These are phyloP conservation scores for Cercospora zeina DNA, from an alignment of 2,329 filamentous ascomycete genomes.

Conservation along the genomic window DNA sequence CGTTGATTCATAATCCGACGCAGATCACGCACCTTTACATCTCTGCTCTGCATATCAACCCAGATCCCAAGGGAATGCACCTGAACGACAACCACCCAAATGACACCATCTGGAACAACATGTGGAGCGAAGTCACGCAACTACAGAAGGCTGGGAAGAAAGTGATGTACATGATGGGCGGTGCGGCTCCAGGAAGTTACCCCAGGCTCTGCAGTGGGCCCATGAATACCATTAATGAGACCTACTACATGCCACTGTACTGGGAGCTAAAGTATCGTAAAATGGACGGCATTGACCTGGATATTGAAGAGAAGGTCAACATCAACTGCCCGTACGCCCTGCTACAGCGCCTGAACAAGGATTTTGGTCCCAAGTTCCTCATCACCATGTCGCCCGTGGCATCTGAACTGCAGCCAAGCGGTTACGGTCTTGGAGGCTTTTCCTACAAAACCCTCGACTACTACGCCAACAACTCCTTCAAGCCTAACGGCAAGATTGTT, in stretches of 20 bases:
- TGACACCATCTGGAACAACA: slow-evolving; percentile 27
- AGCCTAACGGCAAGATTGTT: slow-evolving; percentile 35
- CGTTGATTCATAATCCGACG: slow-evolving; percentile 32
- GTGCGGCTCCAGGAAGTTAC: slow-evolving; percentile 34
- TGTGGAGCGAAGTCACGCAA: slow-evolving; percentile 33
- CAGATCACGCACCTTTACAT: slow-evolving; percentile 36
- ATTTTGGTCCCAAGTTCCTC: slow-evolving; percentile 36
- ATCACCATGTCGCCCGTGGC: slow-evolving; percentile 39
- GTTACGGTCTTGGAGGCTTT: slow-evolving; percentile 32
- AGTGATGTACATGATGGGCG: slow-evolving; percentile 36
- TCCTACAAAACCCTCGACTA: slow-evolving; percentile 30
- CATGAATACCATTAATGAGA: slow-evolving; percentile 25
- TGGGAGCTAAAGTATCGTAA: slow-evolving; percentile 31
- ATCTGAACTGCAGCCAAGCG: slow-evolving; percentile 27
- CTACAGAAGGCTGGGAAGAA: slow-evolving; percentile 35
- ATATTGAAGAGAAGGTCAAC: slow-evolving; percentile 36
- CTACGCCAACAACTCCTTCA: slow-evolving; percentile 24
- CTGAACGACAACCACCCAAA: slow-evolving; percentile 37
- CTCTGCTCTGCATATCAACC: slow-evolving; percentile 37
- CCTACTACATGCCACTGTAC: slow-evolving; percentile 34
- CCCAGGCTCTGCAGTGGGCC: slow-evolving; percentile 30
- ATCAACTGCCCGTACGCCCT: slow-evolving; percentile 33
- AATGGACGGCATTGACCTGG: slow-evolving; percentile 36
- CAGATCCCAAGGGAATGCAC: slow-evolving; percentile 31
- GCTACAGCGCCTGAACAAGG: slow-evolving; percentile 31